Base-by-base conservation (phyloP, 306 rosid genomes). In the Cucurbita pepo region DNA sequence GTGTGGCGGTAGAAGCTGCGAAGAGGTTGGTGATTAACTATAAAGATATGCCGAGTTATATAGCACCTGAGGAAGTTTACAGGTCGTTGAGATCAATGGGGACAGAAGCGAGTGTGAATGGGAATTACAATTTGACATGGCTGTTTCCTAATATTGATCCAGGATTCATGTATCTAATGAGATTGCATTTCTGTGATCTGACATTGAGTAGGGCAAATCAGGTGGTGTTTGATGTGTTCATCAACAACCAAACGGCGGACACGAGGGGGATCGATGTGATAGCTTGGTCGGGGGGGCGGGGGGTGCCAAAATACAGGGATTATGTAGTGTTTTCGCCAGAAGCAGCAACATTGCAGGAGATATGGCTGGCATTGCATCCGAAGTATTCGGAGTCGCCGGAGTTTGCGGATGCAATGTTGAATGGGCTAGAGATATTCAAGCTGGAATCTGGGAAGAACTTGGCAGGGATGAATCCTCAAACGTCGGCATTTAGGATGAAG, bases 151-250 rank as follows among this genome's bases (percentile, higher is more conserved):
- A 84, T 19, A 76, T 84, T 47, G 83, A 84, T 77, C 75, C 85
- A 3, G 82, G 82, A n/a, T 84, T 73, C 48, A 74, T 79, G 85
- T 84, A 84, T 56, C 81, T 84, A 37, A 76, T 84, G 76, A 81
- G 88, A 64, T 73, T 84, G 61, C 88, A 84, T 52, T 81, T 84
- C n/a, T 81, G 88, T 66, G 88, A 84, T 56, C 70, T 50, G 50
- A n/a, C 30, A 22, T 25, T 62, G 53, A 62, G 47, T 38, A 81
- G 76, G 69, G 43, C 76, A 15, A 84, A 84, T 54, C 83, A 84
- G 71, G 38, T 84, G 3, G 82, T 79, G 15, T 84, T 84, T 71
- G 45, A 63, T 21, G 62, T 81, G 63, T 77, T 47, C 77, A 77
- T 84, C 50, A 84, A 84, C 78, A 84, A 84, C 58, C 81, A 81